Evolutionary conservation across 2,329 filamentous ascomycete genomes (phyloP).

Genomic region (Hysterium pulicare): DNA sequence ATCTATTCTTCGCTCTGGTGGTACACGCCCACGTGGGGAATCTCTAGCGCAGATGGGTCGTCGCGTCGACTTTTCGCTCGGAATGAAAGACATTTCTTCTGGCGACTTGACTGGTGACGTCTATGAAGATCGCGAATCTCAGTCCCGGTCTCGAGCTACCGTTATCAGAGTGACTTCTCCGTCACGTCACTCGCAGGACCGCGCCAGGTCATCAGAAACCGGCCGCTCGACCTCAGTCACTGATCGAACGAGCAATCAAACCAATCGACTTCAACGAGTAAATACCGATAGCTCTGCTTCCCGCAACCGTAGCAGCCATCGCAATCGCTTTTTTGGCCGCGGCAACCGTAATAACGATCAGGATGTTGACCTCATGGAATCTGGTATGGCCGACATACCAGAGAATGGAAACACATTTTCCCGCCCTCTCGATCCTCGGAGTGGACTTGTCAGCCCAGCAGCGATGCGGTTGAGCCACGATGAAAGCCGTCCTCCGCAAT

Average conservation of each 20-base stretch:
- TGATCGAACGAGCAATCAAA: slow-evolving; percentile 16
- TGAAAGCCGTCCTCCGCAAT: slow-evolving; percentile 13
- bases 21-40: slow-evolving; percentile 53
- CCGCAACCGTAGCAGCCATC: slow-evolving; percentile 45
- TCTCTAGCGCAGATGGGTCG: slow-evolving; percentile 57
- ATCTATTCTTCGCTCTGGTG: slow-evolving; percentile 55
- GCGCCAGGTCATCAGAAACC: slow-evolving; percentile 27
- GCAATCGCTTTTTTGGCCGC: slow-evolving; percentile 62
- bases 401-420: slow-evolving; percentile 28
- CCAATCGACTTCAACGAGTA: slow-evolving; percentile 28
- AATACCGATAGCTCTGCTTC: slow-evolving; percentile 31
- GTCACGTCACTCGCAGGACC: slow-evolving; percentile 27
- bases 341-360: slow-evolving; percentile 18
- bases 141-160: slow-evolving; percentile 32
- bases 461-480: slow-evolving; percentile 27
- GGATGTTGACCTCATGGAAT: slow-evolving; percentile 45
- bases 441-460: slow-evolving; percentile 26
- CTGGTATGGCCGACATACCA: slow-evolving; percentile 48
- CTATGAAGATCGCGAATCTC: slow-evolving; percentile 53
- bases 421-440: slow-evolving; percentile 32
- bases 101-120: slow-evolving; percentile 63
- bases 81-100: slow-evolving; percentile 58
- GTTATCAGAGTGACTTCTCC: slow-evolving; percentile 41
- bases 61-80: slow-evolving; percentile 68
- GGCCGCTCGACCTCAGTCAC: slow-evolving; percentile 29